These are phyloP conservation scores for Myxozyma sirexii DNA, from an alignment of 805 yeast species.

Conservation along the genomic window DNA sequence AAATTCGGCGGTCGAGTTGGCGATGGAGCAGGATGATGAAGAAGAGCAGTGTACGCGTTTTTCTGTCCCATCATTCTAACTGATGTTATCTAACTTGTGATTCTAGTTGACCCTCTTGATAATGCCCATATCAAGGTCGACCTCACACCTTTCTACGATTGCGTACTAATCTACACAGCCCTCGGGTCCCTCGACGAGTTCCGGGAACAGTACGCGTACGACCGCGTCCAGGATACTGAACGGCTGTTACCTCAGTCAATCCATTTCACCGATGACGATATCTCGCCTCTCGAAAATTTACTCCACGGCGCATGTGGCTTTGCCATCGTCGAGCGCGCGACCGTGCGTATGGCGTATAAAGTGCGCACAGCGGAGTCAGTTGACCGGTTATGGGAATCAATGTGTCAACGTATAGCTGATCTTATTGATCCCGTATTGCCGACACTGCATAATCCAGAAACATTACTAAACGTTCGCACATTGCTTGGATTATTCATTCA, in stretches of 20 bases:
- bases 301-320: constrained; percentile 71
- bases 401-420: constrained; percentile 45
- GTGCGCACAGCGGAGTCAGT: constrained; percentile 63
- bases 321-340: constrained; percentile 70
- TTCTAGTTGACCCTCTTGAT: constrained; percentile 50
- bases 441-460: constrained; percentile 40
- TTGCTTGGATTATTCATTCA: constrained; percentile 71
- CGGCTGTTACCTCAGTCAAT: constrained; percentile 68
- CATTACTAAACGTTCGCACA: constrained; percentile 58
- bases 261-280: constrained; percentile 38
- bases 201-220: constrained; percentile 65
- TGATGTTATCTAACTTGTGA: not conserved
- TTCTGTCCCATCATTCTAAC: not conserved
- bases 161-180: constrained; percentile 77
- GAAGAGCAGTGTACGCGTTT: constrained; percentile 38
- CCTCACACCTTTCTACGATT: constrained; percentile 76
- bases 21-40: constrained; percentile 61
- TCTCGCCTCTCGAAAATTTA: constrained; percentile 54
- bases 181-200: constrained; percentile 67
- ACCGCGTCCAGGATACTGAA: constrained; percentile 70
- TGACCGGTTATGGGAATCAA: constrained; percentile 76
- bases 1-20: constrained; percentile 82
- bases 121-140: constrained; percentile 55
- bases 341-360: constrained; percentile 61
- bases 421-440: constrained; percentile 43